Evolutionary conservation across 768 basidiomycete species (phyloP).

Genomic region (Calocera viscosa): DNA sequence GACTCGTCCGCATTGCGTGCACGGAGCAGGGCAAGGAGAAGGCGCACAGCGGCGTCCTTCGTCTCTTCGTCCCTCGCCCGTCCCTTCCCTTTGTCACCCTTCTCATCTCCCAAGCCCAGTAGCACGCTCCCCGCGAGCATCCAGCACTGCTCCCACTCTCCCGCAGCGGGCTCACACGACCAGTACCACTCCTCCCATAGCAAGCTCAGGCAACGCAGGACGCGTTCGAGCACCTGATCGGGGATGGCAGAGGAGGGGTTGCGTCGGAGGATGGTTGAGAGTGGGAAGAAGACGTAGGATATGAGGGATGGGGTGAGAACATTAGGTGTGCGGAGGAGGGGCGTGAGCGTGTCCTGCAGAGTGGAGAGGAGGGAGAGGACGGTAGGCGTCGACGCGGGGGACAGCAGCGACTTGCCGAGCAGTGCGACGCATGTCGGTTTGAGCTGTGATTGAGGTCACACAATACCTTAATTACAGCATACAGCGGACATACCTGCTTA

Average conservation of each 20-base stretch:
- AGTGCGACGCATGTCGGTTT: slow-evolving; percentile 75
- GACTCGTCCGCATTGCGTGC: slow-evolving; percentile 30
- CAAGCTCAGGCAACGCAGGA: slow-evolving; percentile 45
- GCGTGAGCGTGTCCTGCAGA: slow-evolving; percentile 39
- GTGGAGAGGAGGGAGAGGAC: slow-evolving; percentile 43
- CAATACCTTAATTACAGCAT: neutral
- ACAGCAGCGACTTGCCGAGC: slow-evolving; percentile 54
- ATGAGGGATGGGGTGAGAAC: slow-evolving; percentile 48
- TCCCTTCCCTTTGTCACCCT: slow-evolving; percentile 38
- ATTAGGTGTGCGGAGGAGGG: slow-evolving; percentile 29
- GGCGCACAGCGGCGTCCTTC: slow-evolving; percentile 56
- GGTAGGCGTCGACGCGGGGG: slow-evolving; percentile 38
- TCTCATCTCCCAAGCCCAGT: slow-evolving; percentile 40
- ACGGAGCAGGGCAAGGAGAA: slow-evolving; percentile 52
- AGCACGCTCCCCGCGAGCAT: slow-evolving; percentile 56
- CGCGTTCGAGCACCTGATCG: slow-evolving; percentile 63
- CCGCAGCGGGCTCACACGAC: slow-evolving; percentile 46
- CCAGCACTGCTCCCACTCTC: slow-evolving; percentile 73
- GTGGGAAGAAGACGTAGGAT: slow-evolving; percentile 76
- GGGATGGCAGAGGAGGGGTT: slow-evolving; percentile 58
- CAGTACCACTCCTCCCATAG: slow-evolving; percentile 77
- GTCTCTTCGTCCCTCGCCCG: slow-evolving; percentile 61
- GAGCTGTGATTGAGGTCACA: slow-evolving; percentile 24
- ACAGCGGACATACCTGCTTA: neutral
- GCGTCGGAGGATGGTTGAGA: slow-evolving; percentile 71